Base-by-base conservation (phyloP, 2,329 filamentous ascomycete species). In the Sphaerostilbella broomeana region DNA sequence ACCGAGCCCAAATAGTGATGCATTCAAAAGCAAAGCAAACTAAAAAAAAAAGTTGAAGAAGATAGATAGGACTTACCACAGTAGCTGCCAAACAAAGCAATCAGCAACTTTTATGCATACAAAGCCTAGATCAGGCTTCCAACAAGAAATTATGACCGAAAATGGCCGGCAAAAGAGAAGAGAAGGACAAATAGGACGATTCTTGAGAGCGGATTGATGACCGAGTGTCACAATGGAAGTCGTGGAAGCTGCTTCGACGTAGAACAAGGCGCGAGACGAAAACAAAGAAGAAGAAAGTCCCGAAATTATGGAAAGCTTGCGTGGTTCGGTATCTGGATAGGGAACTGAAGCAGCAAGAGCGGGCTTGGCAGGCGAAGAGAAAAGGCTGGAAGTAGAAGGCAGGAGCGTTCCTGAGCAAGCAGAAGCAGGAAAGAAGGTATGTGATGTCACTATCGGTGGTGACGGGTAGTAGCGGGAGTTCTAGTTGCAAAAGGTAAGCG, bases 41-140 rank as follows among this genome's bases (percentile, higher is more conserved):
- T n/a, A n/a, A n/a, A n/a, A n/a, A n/a, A n/a, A n/a, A n/a, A n/a
- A n/a, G n/a, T n/a, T n/a, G 32, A 21, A 43, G 21, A 20, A 32
- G 42, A 39, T 24, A 30, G 26, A 10, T 18, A 24, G 12, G 20
- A 57, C 56, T 59, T 52, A 61, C 59, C 48, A 47, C 41, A 51
- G 50, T 47, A 53, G 47, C 39, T 48, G 48, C 45, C 49, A 48
- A 44, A 37, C 44, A 50, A 40, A 56, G 54, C 53, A 57, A 60
- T 56, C 52, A 55, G 54, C 55, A 56, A 59, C 41, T 42, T 49
- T 52, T 66, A 67, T 56, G 47, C 59, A 65, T 67, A 66, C 53
- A 64, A 58, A 52, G 42, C 44, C 51, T 45, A 42, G 38, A 37
- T 31, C 24, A 46, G 49, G 40, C 47, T 48, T 47, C 48, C 47